These are phyloP conservation scores for Hawksworthiomyces lignivorus DNA, from an alignment of 2,329 filamentous ascomycete species.

Conservation along the genomic window DNA sequence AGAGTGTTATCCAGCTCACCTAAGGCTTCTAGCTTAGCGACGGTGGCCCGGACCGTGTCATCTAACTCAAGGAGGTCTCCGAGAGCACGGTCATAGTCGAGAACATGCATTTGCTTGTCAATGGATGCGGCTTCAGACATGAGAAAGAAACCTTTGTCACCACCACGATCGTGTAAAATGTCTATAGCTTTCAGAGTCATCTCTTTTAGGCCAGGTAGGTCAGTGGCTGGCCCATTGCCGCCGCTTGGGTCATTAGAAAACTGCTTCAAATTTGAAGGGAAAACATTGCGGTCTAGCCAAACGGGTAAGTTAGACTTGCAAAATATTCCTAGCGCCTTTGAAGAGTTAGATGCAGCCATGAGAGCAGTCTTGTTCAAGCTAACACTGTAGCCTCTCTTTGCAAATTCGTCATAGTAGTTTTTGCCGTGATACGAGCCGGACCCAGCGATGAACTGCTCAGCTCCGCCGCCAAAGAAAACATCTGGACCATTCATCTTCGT, in stretches of 20 bases:
- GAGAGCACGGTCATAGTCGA: constrained; percentile 80
- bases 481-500: constrained; percentile 66
- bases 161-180: constrained; percentile 59
- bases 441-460: constrained; percentile 68
- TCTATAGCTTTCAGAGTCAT: constrained; percentile 86
- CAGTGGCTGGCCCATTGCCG: constrained; percentile 53
- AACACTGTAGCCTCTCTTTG: constrained; percentile 63
- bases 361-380: constrained; percentile 69
- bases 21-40: constrained; percentile 59
- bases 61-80: constrained; percentile 81
- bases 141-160: constrained; percentile 71
- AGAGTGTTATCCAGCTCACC: constrained; percentile 67
- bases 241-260: constrained; percentile 65
- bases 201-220: constrained; percentile 77
- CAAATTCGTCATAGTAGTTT: constrained; percentile 74
- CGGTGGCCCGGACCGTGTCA: constrained; percentile 70
- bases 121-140: constrained; percentile 83
- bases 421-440: constrained; percentile 58
- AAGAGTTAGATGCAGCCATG: constrained; percentile 43
- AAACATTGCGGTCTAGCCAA: constrained; percentile 82
- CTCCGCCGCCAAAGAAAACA: constrained; percentile 75
- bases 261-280: constrained; percentile 58
- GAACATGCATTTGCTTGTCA: constrained; percentile 82
- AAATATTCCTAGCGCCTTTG: constrained; percentile 71
- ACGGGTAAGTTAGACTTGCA: constrained; percentile 67